Conservation (phyloP, 495 filamentous ascomycete genomes). For the Cenococcum geophilum region DNA sequence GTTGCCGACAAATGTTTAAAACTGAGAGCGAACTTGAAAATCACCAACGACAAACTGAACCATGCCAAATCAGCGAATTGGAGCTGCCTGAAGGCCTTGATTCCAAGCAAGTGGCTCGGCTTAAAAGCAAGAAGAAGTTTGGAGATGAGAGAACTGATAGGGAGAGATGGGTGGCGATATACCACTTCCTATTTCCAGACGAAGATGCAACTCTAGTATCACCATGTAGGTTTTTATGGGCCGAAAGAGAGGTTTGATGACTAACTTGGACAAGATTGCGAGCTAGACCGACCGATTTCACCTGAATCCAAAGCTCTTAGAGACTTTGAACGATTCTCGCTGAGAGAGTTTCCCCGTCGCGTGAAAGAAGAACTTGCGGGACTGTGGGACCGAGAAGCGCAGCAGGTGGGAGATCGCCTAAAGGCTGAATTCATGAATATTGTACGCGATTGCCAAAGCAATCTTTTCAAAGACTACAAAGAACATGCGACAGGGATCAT, state of each 20-base stretch:
- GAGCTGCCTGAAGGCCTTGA: neutral
- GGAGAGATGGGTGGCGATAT: slow-evolving; percentile 3
- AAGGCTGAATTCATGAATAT: neutral
- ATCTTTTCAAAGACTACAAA: neutral
- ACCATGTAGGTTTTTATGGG: neutral
- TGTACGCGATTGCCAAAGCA: neutral
- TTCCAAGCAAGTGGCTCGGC: neutral
- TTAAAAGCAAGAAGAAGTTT: slow-evolving; percentile 4
- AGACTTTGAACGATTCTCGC: neutral
- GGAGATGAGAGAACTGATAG: neutral
- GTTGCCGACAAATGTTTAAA: neutral
- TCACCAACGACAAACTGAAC: neutral
- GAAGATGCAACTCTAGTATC: slow-evolving; percentile 1
- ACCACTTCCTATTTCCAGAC: slow-evolving; percentile 6
- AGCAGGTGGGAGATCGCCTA: neutral
- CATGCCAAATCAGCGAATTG: neutral
- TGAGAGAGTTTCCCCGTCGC: neutral
- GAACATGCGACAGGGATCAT: neutral
- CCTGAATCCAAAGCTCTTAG: neutral
- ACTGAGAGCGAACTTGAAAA: neutral
- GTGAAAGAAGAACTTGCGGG: neutral
- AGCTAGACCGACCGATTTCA: neutral
- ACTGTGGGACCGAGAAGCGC: neutral
- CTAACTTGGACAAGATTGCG: neutral
- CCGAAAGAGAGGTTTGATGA: neutral